Evolutionary conservation across 179 eudicot genomes (phyloP).

Genomic region (Monotropa hypopitys): DNA sequence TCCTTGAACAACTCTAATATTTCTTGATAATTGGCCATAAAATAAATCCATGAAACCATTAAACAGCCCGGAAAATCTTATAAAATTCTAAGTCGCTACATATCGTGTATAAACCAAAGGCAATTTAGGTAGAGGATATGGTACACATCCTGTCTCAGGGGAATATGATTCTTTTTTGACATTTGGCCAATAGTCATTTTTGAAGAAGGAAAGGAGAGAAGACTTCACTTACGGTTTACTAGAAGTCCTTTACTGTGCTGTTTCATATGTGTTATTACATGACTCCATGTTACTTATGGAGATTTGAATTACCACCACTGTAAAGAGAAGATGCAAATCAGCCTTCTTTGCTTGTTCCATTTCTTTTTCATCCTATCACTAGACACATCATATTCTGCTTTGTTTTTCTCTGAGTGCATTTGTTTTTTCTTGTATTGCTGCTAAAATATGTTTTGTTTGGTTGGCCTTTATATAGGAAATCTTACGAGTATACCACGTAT

Average conservation of each 20-base stretch:
- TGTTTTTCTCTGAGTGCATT: neutral
- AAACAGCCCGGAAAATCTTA: too few relatives aligned
- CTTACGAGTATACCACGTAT: neutral
- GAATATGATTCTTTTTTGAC: neutral
- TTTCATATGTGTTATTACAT: neutral
- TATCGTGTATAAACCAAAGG: neutral
- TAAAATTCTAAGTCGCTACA: too few relatives aligned
- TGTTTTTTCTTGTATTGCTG: neutral
- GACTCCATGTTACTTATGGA: neutral
- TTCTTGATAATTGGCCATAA: too few relatives aligned
- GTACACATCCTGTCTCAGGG: neutral
- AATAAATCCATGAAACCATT: too few relatives aligned
- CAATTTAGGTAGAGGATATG: neutral
- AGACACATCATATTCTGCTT: neutral
- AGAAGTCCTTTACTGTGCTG: neutral
- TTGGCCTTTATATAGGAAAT: neutral
- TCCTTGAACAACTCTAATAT: too few relatives aligned
- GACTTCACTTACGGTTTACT: neutral
- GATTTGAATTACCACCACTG: neutral
- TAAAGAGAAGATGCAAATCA: neutral
- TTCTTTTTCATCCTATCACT: neutral
- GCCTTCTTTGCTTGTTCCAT: neutral
- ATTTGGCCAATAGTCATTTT: neutral
- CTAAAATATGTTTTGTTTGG: neutral
- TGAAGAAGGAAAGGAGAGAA: neutral